Evolutionary conservation across 2,329 filamentous ascomycete genomes (phyloP).

Genomic region (Xylariaceae sp.): DNA sequence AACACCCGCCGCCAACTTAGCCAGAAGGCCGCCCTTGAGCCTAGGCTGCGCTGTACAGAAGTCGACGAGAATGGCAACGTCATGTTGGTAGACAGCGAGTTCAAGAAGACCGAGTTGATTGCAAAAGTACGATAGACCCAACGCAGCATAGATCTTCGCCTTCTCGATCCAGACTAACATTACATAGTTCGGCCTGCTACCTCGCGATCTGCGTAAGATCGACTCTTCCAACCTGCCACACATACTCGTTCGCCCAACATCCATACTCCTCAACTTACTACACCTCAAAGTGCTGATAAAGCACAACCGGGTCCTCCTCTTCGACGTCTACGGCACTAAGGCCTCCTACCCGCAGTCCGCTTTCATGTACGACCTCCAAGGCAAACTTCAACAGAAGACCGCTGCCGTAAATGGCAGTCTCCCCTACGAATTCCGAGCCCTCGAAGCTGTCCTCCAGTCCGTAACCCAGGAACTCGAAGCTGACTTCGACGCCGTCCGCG

Average conservation of each 20-base stretch:
- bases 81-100: constrained; percentile 89
- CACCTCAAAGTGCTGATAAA: constrained; percentile 96
- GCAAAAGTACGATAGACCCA: constrained; percentile 64
- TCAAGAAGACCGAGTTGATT: constrained; percentile 96
- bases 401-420: constrained; percentile 60
- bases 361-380: constrained; percentile 97
- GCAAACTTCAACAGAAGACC: constrained; percentile 81
- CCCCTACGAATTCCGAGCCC: constrained; percentile 92
- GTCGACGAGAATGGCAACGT: constrained; percentile 91
- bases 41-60: constrained; percentile 88
- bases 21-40: constrained; percentile 77
- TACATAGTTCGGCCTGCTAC: constrained; percentile 78
- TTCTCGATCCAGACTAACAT: constrained; percentile 7
- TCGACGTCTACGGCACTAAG: constrained; percentile 92
- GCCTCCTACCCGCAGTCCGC: constrained; percentile 93
- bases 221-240: constrained; percentile 94
- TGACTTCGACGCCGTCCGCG: constrained; percentile 90
- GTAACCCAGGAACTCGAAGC: constrained; percentile 89
- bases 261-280: constrained; percentile 93
- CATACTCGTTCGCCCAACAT: constrained; percentile 87
- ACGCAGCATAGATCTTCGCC: neutral
- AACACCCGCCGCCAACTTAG: constrained; percentile 67
- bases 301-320: constrained; percentile 87
- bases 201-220: constrained; percentile 94
- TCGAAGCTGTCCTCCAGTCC: constrained; percentile 92